Conservation (phyloP, 2,329 filamentous ascomycete species). For the Diaporthe aspalathi region DNA sequence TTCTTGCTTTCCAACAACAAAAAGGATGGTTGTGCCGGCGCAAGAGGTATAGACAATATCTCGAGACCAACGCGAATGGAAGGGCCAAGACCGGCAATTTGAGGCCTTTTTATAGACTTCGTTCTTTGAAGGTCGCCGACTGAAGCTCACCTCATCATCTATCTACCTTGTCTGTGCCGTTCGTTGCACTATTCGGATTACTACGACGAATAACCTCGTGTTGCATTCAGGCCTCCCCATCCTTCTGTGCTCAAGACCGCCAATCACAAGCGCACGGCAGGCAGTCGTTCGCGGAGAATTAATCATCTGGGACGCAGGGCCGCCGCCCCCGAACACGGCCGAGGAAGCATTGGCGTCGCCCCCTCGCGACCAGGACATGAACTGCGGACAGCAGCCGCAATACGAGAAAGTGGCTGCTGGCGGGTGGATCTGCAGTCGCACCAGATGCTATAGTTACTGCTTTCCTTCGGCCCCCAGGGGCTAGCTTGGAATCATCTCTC, state of each 20-base stretch:
- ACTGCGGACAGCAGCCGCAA: background rate
- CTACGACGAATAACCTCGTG: background rate
- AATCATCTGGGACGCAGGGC: background rate
- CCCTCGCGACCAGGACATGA: background rate
- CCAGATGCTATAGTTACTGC: background rate
- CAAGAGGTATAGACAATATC: background rate
- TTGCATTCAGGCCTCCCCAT: background rate
- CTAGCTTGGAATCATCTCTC: background rate
- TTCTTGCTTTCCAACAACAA: too few relatives aligned
- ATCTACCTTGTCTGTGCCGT: background rate
- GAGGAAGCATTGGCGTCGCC: background rate
- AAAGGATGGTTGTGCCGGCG: background rate
- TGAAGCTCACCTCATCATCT: background rate
- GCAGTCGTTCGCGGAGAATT: background rate
- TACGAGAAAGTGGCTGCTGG: slow-evolving; percentile 21
- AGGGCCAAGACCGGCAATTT: background rate
- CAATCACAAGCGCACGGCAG: background rate
- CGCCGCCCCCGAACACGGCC: background rate
- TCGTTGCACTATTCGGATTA: background rate
- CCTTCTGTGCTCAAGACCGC: background rate
- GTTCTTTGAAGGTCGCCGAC: background rate
- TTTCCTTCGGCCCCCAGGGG: background rate
- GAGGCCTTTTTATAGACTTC: background rate
- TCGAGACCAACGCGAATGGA: background rate
- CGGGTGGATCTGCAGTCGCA: slow-evolving; percentile 18